Conservation (phyloP, 768 basidiomycete genomes). For the Basidioascus undulatus region DNA sequence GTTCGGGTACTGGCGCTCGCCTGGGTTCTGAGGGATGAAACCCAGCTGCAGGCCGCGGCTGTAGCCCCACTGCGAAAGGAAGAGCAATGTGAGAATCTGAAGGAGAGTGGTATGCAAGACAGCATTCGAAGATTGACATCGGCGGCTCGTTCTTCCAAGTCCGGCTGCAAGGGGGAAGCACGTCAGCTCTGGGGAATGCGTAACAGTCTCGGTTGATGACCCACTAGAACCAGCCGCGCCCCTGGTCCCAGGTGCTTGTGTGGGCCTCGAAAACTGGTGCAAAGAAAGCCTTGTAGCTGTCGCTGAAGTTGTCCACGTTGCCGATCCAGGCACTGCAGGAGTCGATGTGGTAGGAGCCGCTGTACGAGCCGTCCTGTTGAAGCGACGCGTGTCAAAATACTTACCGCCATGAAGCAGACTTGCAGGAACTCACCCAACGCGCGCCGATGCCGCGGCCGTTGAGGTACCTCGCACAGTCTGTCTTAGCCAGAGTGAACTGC, state of each 20-base stretch:
- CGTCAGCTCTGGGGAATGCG: too few relatives aligned
- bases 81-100: too few relatives aligned
- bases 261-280: conserved; percentile 68
- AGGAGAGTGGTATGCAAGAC: too few relatives aligned
- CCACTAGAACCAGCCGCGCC: conserved; percentile 14
- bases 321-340: conserved; percentile 28
- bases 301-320: conserved; percentile 43
- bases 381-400: background rate
- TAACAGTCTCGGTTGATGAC: background rate
- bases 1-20: conserved; percentile 30
- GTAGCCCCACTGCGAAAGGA: conserved; percentile 83
- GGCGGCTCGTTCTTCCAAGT: conserved; percentile 27
- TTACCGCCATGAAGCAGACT: too few relatives aligned
- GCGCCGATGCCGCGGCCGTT: too few relatives aligned
- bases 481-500: conserved; percentile 17
- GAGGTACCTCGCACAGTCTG: conserved; percentile 17
- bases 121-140: too few relatives aligned
- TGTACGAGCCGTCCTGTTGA: conserved; percentile 18
- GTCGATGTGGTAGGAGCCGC: conserved; percentile 12
- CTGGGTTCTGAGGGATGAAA: conserved; percentile 52
- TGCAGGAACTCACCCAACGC: too few relatives aligned
- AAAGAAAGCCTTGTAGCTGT: conserved; percentile 56
- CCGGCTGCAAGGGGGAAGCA: background rate
- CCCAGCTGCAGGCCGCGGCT: conserved; percentile 51
- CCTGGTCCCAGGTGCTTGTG: conserved; percentile 17